Percentiles rank a stretch among this genome's conserved stretches.
Conservation (phyloP, 1,139 yeast species). For the Candida tropicalis region DNA sequence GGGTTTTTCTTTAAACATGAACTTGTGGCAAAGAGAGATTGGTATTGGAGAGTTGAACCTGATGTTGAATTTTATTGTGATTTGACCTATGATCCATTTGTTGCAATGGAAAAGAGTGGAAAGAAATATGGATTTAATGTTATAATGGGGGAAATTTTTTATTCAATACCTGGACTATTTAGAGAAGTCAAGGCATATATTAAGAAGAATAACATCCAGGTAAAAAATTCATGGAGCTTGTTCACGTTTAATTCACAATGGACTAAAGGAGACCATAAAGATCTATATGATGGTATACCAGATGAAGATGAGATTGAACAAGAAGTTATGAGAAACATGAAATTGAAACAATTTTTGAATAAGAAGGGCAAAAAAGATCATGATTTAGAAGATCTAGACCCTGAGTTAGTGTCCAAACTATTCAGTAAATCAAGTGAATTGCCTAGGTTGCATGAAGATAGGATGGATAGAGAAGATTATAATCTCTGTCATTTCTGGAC, state of each 20-base stretch:
- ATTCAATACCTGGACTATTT: constrained; percentile 81
- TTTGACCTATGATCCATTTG: constrained; percentile 85
- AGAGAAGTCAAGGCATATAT: constrained; percentile 69
- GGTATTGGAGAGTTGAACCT: constrained; percentile 97
- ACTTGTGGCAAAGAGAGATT: constrained; percentile 64
- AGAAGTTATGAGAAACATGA: constrained; percentile 31
- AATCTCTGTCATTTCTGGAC: constrained; percentile 92
- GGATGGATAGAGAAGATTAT: constrained; percentile 67
- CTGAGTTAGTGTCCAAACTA: constrained; percentile 27
- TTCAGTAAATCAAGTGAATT: constrained; percentile 28
- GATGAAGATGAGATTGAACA: constrained; percentile 23
- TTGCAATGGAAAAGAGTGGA: constrained; percentile 67
- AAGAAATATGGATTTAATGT: constrained; percentile 87
- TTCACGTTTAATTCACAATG: constrained; percentile 42
- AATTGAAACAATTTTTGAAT: constrained; percentile 27
- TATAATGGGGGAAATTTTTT: constrained; percentile 69
- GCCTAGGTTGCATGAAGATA: constrained; percentile 49
- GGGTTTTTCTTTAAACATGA: constrained; percentile 81
- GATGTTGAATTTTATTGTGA: constrained; percentile 88
- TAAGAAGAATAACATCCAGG: constrained; percentile 41
- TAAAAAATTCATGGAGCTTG: constrained; percentile 61
- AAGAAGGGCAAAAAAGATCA: constrained; percentile 24
- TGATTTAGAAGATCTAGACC: constrained; percentile 23
- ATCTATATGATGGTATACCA: constrained; percentile 23
- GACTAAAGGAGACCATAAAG: constrained; percentile 24